Base-by-base conservation (phyloP, 73 alveolate genomes). In the Diophrys sp. region DNA sequence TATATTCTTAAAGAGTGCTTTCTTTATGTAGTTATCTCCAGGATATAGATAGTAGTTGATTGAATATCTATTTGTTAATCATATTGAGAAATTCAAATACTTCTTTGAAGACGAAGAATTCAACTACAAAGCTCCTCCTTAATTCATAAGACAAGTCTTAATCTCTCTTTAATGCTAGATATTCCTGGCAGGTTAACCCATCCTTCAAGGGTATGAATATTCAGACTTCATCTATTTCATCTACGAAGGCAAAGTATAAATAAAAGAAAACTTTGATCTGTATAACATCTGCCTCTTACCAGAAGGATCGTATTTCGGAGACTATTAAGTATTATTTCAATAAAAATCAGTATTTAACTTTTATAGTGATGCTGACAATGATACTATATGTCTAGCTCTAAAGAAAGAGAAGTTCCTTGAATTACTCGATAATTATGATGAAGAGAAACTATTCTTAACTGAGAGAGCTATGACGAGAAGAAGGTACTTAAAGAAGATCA, bases 241-340 rank as follows among this genome's bases (percentile, higher is more conserved):
- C 44, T 67, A 79, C 18, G 74, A 85, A 32, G 93, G 93, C 1
- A 57, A 55, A 2, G 89, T 74, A 1, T 1, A 1, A 27, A 30
- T 56, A 55, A 85, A 67, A 76, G 86, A 66, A 78, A 57, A 14
- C n/a, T 56, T 23, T 11, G 70, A 75, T 25, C 78, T 57, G 28
- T 2, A 33, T 79, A 85, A 75, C 33, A 69, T 83, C 34, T 44
- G 70, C 44, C 77, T 83, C 0, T 69, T 83, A 54, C 91, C 91
- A 1, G 76, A 83, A 1, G 67, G 29, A 33, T 75, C 86, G 23
- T 83, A 62, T 78, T 83, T 83, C 55, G 91, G 91, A 14, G 91
- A 83, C 56, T 83, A 83, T 57, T 33, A 83, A 81, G 67, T 83
- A 29, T 1, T 73, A 0, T 25, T 67, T 67, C 53, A 83, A 28